Base-by-base conservation (phyloP, 306 rosid species). In the Citrullus amarus region DNA sequence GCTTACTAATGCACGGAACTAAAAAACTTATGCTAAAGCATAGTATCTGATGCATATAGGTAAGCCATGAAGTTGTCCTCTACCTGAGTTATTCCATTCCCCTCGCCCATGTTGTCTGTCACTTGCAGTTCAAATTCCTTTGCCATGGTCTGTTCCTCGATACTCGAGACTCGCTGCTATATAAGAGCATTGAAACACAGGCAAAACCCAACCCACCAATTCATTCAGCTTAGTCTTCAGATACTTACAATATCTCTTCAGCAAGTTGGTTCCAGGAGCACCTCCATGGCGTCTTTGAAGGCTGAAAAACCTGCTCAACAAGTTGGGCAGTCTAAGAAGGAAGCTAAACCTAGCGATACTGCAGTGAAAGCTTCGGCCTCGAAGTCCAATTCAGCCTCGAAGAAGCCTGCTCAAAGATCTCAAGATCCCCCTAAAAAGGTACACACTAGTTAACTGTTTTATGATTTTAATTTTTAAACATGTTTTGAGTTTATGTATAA, bases 361-460 rank as follows among this genome's bases (percentile, higher is more conserved):
- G 74, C 79, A n/a, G 72, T 81, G 70, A 86, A 84, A 77, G 77
- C 77, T 67, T 76, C 85, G 7, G 82, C 87, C 53, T 80, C 95
- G 20, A 91, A 89, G 83, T 77, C 75, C 54, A 44, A 69, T 69
- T 69, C 91, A 6, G 78, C 84, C 63, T 34, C 90, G 14, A 88
- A 89, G 86, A 90, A 90, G 86, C 77, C 90, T 71, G 83, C 87
- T 46, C 84, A 81, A 58, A 93, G 85, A 83, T 79, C 88, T 25
- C 88, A 80, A 44, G 96, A 89, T 51, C 83, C 91, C 28, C 90
- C 91, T 87, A 89, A 88, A 87, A 93, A 84, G 96, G 92, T 86
- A 83, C 54, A 59, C 8, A 17, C 15, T 22, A 51, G 43, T 17
- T 46, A 60, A 60, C 4, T 60, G 18, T n/a, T 41, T 0, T 41